Evolutionary conservation across 1,284 basidiomycete genomes (phyloP).

Genomic region (Ceraceosorus bombacis): DNA sequence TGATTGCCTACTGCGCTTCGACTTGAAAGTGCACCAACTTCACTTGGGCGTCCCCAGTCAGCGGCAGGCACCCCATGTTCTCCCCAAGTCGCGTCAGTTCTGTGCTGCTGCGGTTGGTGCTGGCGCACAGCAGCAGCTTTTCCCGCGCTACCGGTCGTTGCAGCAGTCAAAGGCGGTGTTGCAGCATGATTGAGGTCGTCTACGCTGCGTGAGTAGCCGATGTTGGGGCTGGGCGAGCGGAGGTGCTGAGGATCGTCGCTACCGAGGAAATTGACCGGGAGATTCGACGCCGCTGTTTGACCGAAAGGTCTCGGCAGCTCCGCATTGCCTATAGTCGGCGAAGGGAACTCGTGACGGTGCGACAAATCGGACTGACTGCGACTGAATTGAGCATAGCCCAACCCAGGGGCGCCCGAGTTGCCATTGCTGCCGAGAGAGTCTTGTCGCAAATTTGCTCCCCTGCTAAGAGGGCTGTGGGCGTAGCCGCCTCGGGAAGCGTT

Average conservation of each 20-base stretch:
- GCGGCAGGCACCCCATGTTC: slow-evolving; percentile 26
- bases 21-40: slow-evolving; percentile 24
- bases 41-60: slow-evolving; percentile 28
- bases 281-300: neutral
- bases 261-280: slow-evolving; percentile 7
- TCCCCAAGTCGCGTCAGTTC: slow-evolving; percentile 22
- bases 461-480: slow-evolving; percentile 22
- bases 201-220: slow-evolving; percentile 37
- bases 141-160: slow-evolving; percentile 3
- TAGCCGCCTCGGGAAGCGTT: slow-evolving; percentile 15
- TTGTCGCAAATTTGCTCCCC: neutral
- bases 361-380: slow-evolving; percentile 32
- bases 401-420: neutral
- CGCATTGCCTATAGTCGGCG: slow-evolving; percentile 3
- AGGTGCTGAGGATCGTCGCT: slow-evolving; percentile 21
- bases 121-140: neutral
- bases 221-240: slow-evolving; percentile 28
- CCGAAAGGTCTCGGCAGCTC: slow-evolving; percentile 18
- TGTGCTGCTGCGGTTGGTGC: neutral
- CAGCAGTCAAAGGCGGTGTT: slow-evolving; percentile 1
- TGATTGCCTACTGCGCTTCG: neutral
- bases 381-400: slow-evolving; percentile 21
- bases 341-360: slow-evolving; percentile 17
- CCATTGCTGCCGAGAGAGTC: neutral
- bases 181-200: slow-evolving; percentile 23